Evolutionary conservation across 1,284 basidiomycete species (phyloP), one percentile per base, ranked within the genome.

Genomic region (Cerrena zonata): DNA sequence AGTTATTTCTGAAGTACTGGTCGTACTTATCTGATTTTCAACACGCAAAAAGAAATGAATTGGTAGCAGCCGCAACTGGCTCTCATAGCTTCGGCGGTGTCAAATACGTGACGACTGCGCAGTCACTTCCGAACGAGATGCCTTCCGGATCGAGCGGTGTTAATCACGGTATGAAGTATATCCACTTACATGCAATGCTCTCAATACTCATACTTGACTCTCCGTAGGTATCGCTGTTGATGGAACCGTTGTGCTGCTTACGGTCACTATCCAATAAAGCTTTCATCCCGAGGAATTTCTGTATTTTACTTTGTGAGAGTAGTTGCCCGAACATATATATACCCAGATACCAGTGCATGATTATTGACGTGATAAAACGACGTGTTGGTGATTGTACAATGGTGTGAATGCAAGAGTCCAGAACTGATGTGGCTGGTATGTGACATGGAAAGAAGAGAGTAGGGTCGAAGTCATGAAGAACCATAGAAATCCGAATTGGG

Each of bases 121-220:
- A 71, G 57, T 72, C 71, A 56, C 54, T 81, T 27, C 73, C 71
- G 2, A 79, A 78, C 37, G 68, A 83, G 19, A 71, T 85, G 52
- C 61, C 75, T 19, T 57, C 73, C 15, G 83, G 83, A 19, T 63
- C 72, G 37, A 51, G 58, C 21, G 80, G 80, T 60, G 71, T 74
- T 39, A 74, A 75, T 55, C 76, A 78, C 50, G 67, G 72, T 71
- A 51, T 25, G 23, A 4, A n/a, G n/a, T n/a, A n/a, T 30, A 26
- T 38, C n/a, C 44, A n/a, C 27, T 30, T 24, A 23, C 2, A 21
- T 30, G 5, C 42, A 11, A 26, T 45, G 15, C 19, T 24, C 22
- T 27, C 13, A 27, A 49, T 19, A 27, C 15, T 21, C 25, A 41
- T 26, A 45, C 51, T 10, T 26, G 24, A n/a, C 15, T 15, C 34